A percentile compares a stretch with the other conserved stretches of the same genome.
phyloP scores from a whole-genome alignment of 2,329 filamentous ascomycete species.

The Scortechinia acanthostroma region DNA sequence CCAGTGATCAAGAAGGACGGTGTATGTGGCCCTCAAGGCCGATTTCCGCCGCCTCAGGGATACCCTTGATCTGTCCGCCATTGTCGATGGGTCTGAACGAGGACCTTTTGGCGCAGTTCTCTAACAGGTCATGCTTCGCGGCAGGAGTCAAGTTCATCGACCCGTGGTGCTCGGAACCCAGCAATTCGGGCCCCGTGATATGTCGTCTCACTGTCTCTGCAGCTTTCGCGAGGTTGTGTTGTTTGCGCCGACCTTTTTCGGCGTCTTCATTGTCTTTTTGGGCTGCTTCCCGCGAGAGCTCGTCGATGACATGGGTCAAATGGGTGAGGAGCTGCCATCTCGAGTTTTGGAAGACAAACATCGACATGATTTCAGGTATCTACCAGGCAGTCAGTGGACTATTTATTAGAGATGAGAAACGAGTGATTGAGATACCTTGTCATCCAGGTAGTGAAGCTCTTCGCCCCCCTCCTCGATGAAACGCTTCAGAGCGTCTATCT shows the following conservation, averaged over 20 bases:
- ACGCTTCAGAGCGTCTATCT: not conserved
- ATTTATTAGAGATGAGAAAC: not conserved
- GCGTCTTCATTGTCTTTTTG: not conserved
- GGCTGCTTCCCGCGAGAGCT: not conserved
- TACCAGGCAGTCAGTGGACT: too few relatives aligned
- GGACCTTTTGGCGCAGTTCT: not conserved
- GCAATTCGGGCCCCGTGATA: not conserved
- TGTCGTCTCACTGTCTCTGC: not conserved
- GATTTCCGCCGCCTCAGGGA: not conserved
- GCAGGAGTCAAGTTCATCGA: not conserved
- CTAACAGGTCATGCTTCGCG: not conserved
- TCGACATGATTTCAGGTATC: constrained; percentile 1
- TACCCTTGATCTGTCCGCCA: not conserved
- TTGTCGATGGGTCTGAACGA: not conserved
- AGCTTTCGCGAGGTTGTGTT: not conserved
- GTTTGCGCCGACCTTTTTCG: not conserved
- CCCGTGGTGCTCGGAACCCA: not conserved
- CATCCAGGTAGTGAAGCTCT: not conserved
- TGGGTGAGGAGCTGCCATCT: not conserved
- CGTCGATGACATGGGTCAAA: not conserved
- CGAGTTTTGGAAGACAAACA: not conserved
- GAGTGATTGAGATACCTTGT: not conserved
- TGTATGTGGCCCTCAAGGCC: not conserved
- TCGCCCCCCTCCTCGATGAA: not conserved
- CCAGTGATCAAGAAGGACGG: too few relatives aligned